These are phyloP conservation scores for Diaporthe capsici DNA, from an alignment of 2,329 filamentous ascomycete species.

Conservation along the genomic window DNA sequence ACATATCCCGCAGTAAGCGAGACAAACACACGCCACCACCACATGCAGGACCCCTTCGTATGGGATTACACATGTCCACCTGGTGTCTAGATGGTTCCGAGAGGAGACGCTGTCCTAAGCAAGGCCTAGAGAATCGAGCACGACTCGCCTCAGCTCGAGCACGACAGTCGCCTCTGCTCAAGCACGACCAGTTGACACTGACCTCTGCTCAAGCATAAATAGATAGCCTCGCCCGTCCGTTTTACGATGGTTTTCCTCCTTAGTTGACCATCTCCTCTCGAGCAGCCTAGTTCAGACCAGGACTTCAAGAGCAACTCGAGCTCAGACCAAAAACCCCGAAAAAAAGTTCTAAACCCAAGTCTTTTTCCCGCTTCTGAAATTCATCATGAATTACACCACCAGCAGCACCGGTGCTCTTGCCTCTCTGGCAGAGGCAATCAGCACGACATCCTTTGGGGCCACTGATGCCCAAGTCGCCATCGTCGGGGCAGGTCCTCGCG, in stretches of 20 bases:
- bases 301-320: slow-evolving; percentile 1
- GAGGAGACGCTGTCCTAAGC: neutral
- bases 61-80: neutral
- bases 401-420: neutral
- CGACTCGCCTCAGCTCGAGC: neutral
- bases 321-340: neutral
- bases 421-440: neutral
- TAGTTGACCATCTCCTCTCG: slow-evolving; percentile 13
- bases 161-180: neutral
- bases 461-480: slow-evolving; percentile 27
- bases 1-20: neutral
- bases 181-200: neutral
- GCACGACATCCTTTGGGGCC: neutral
- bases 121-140: neutral
- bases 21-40: neutral
- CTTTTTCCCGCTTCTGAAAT: neutral
- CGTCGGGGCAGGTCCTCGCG: slow-evolving; percentile 27
- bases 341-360: neutral
- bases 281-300: neutral
- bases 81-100: neutral
- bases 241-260: neutral
- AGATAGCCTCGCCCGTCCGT: neutral
- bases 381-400: slow-evolving; percentile 13
- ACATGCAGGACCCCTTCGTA: neutral
- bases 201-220: neutral